These are phyloP conservation scores for Puccinia novopanici DNA, from an alignment of 1,284 basidiomycete genomes.

Conservation along the genomic window DNA sequence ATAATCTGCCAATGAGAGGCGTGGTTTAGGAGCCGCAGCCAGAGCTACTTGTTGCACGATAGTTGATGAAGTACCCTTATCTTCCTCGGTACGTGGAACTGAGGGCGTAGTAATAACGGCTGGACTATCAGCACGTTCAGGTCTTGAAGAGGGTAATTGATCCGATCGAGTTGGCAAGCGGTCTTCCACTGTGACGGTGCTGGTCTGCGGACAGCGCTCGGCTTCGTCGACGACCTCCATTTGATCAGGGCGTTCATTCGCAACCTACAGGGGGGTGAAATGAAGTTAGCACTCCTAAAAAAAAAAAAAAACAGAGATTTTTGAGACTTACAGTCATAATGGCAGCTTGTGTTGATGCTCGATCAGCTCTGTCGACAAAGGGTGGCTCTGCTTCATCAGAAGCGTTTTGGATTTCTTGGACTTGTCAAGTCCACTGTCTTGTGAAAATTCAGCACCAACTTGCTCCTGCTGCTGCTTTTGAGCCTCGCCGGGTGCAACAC, in stretches of 20 bases:
- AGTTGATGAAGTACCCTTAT: background rate
- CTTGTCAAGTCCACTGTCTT: background rate
- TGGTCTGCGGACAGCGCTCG: background rate
- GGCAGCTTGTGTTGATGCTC: background rate
- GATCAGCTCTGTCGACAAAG: background rate
- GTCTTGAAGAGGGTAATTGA: background rate
- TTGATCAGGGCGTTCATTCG: background rate
- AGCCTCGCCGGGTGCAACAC: background rate
- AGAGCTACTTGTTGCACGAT: background rate
- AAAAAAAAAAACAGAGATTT: background rate
- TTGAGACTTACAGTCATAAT: constrained; percentile 3
- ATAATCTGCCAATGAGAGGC: constrained; percentile 41
- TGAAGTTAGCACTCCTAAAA: background rate
- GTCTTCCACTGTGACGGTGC: background rate
- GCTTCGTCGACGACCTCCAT: background rate
- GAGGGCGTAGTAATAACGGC: background rate
- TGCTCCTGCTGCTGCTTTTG: background rate
- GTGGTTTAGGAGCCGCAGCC: constrained; percentile 1
- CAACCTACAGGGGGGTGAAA: background rate
- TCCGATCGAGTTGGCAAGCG: background rate
- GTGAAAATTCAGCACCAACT: background rate
- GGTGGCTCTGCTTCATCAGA: background rate
- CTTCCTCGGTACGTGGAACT: background rate
- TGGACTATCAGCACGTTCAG: background rate
- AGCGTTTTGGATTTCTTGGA: background rate